Base-by-base conservation (phyloP, 768 basidiomycete genomes). In the Serendipita sp. region DNA sequence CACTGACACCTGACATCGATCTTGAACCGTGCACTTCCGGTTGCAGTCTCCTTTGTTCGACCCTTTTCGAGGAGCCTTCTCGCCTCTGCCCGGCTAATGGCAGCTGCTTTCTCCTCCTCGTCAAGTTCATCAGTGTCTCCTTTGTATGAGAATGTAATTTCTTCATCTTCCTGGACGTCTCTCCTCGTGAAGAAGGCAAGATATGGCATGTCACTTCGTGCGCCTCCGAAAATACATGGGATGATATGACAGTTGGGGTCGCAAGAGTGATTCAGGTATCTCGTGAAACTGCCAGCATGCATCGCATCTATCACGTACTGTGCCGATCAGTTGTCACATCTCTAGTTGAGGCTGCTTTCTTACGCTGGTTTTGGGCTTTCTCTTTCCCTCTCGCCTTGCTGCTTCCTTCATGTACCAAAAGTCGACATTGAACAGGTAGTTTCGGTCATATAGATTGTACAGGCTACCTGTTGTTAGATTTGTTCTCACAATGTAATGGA, bases 261-360 rank as follows among this genome's bases (percentile, higher is more conserved):
- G 68, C 93, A 95, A 17, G 87, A 90, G 67, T 96, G 91, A 66
- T 95, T 96, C 90, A 94, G 72, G 68, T 89, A 95, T 33, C 92
- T 81, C n/a, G 92, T 93, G 72, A 93, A 92, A 61, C 4, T 58
- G 34, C 64, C 20, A 5, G 20, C 34, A 62, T 60, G 41, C 50
- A 41, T 30, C 64, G 38, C 2, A 34, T 4, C 3, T 20, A 3
- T 33, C 17, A 50, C n/a, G 26, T 11, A 61, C 26, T 5, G 20
- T 42, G 24, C 26, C 30, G 14, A 56, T 41, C 14, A 58, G 63
- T 43, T 26, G 31, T 31, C 38, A 42, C 13, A 66, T 64, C 17
- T 60, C 45, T 3, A n/a, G n/a, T n/a, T n/a, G n/a, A n/a, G n/a
- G n/a, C n/a, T 38, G 41, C 26, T 51, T 45, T 72, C 76, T 69